Evolutionary conservation across 805 yeast species (phyloP).

Genomic region (Candida silvicultrix): DNA sequence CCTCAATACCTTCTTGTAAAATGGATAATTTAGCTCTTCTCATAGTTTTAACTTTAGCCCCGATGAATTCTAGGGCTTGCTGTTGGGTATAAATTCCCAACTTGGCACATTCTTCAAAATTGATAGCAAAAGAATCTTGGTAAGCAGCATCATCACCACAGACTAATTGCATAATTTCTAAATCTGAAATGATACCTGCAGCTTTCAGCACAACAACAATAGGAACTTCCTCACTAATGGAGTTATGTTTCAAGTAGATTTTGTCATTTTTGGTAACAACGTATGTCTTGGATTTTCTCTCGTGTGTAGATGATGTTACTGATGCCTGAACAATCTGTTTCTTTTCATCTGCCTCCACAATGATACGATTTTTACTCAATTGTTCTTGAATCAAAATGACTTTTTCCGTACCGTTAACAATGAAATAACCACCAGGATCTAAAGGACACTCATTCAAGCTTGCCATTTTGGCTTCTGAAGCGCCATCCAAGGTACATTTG

Average conservation of each 20-base stretch:
- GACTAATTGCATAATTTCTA: slow-evolving; percentile 88
- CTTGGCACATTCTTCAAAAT: slow-evolving; percentile 89
- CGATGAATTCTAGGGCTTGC: slow-evolving; percentile 89
- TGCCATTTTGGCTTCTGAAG: slow-evolving; percentile 82
- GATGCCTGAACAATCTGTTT: slow-evolving; percentile 94
- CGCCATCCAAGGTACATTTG: slow-evolving; percentile 80
- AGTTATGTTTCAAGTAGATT: slow-evolving; percentile 89
- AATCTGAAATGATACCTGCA: slow-evolving; percentile 87
- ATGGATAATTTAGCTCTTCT: slow-evolving; percentile 81
- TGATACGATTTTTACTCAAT: slow-evolving; percentile 91
- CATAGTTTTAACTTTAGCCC: slow-evolving; percentile 85
- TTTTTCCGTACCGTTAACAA: slow-evolving; percentile 96
- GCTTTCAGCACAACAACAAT: slow-evolving; percentile 91
- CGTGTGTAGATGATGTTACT: slow-evolving; percentile 97
- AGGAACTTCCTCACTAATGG: slow-evolving; percentile 92
- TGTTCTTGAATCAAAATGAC: slow-evolving; percentile 97
- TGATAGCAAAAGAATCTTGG: slow-evolving; percentile 89
- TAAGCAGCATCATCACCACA: slow-evolving; percentile 86
- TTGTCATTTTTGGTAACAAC: slow-evolving; percentile 88
- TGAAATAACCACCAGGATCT: slow-evolving; percentile 98
- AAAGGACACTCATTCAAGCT: slow-evolving; percentile 86
- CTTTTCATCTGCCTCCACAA: slow-evolving; percentile 95
- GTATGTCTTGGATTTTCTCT: slow-evolving; percentile 94
- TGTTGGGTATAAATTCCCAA: slow-evolving; percentile 84
- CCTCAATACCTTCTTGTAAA: slow-evolving; percentile 94